These are phyloP conservation scores for Pseudohalonectria lignicola DNA, from an alignment of 2,329 filamentous ascomycete genomes.

Conservation along the genomic window DNA sequence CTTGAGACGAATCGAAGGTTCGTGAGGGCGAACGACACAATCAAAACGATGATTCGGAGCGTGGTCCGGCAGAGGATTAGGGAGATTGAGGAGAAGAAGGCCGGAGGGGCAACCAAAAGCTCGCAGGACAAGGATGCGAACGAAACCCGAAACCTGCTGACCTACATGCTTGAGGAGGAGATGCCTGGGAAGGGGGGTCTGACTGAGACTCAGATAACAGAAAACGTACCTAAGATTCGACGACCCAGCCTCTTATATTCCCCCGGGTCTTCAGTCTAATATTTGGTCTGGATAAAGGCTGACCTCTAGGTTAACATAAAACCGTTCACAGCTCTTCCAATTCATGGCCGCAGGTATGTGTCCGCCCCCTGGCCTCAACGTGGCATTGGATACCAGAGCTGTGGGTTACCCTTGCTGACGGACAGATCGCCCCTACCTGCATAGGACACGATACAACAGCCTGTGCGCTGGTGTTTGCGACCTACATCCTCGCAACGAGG, in stretches of 20 bases:
- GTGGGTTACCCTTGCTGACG: too few species aligned
- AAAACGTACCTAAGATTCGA: conserved; percentile 12
- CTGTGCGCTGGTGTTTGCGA: conserved; percentile 18
- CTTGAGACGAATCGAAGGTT: conserved; percentile 22
- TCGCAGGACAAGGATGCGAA: too few species aligned
- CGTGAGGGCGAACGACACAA: conserved; percentile 15
- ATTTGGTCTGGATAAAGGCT: too few species aligned
- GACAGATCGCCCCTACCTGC: too few species aligned
- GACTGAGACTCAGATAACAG: conserved; percentile 13
- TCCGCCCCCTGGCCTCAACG: conserved; percentile 6
- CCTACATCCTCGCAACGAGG: conserved; percentile 19
- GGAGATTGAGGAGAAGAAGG: conserved; percentile 9
- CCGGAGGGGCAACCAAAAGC: conserved; percentile 11
- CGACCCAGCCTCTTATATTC: too few species aligned
- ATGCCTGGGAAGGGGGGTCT: conserved; percentile 7
- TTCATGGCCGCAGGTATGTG: conserved; percentile 9
- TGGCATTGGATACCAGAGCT: too few species aligned
- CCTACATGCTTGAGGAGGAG: conserved; percentile 16
- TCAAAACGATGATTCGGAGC: conserved; percentile 20
- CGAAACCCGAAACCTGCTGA: conserved; percentile 11
- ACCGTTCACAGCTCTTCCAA: conserved; percentile 11
- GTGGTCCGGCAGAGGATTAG: conserved; percentile 19
- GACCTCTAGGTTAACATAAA: too few species aligned
- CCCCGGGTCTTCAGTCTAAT: too few species aligned
- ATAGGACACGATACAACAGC: conserved; percentile 22